These are phyloP conservation scores for Toxicodendron radicans DNA, from an alignment of 345 rosid genomes.

Conservation along the genomic window DNA sequence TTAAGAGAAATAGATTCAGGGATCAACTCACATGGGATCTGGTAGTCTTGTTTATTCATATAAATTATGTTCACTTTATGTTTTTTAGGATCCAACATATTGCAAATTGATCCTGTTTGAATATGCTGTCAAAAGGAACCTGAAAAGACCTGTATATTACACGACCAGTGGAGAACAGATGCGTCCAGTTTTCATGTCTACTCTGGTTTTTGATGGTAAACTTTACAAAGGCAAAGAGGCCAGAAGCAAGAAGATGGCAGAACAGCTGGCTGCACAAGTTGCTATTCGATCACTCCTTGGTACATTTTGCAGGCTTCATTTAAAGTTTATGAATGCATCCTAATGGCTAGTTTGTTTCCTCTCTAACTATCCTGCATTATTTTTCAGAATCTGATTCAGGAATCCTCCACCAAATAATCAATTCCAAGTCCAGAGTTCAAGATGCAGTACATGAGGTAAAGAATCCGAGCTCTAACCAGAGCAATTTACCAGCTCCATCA, in stretches of 20 bases:
- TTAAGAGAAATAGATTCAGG: no score
- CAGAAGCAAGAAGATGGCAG: slow-evolving; percentile 29
- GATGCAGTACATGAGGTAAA: neutral
- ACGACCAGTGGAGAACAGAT: neutral
- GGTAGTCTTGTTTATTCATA: no score
- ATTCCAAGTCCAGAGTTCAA: slow-evolving; percentile 18
- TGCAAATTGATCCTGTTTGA: slow-evolving; percentile 30
- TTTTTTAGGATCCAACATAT: slow-evolving; percentile 24
- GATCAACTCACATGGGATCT: no score
- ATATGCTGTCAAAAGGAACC: slow-evolving; percentile 19
- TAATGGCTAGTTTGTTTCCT: no score
- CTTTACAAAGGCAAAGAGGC: slow-evolving; percentile 14
- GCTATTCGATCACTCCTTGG: slow-evolving; percentile 27
- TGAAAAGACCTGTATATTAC: slow-evolving; percentile 13
- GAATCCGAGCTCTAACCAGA: neutral
- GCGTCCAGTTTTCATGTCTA: slow-evolving; percentile 18
- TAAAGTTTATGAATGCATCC: neutral
- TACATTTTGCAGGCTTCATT: slow-evolving; percentile 7
- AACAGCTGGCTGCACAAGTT: slow-evolving; percentile 23
- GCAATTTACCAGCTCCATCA: neutral
- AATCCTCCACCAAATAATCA: slow-evolving; percentile 24
- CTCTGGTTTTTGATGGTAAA: slow-evolving; percentile 23
- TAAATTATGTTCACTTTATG: neutral
- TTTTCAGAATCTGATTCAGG: slow-evolving; percentile 24
- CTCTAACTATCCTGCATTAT: no score